Evolutionary conservation across 495 filamentous ascomycete genomes (phyloP).

Genomic region (Terfezia claveryi): DNA sequence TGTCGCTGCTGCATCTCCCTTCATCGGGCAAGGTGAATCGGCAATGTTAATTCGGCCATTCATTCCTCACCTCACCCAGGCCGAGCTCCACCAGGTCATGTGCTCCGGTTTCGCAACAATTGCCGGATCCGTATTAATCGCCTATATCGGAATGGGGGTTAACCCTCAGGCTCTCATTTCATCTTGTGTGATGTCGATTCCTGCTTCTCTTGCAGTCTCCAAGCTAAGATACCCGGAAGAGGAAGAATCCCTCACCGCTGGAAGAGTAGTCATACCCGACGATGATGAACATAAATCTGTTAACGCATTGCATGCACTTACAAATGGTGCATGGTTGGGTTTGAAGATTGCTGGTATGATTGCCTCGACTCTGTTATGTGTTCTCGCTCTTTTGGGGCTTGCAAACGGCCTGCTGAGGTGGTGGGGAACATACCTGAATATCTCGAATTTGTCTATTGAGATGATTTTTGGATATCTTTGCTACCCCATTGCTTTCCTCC

Average conservation of each 20-base stretch:
- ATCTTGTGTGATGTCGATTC: constrained; percentile 84
- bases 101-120: constrained; percentile 45
- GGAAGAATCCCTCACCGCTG: constrained; percentile 62
- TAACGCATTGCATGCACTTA: constrained; percentile 68
- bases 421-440: constrained; percentile 72
- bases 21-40: constrained; percentile 84
- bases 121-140: constrained; percentile 53
- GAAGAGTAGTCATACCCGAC: constrained; percentile 54
- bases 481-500: constrained; percentile 65
- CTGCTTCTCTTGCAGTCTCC: constrained; percentile 63
- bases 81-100: constrained; percentile 84
- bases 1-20: constrained; percentile 80
- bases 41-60: constrained; percentile 82
- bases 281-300: constrained; percentile 41
- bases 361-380: constrained; percentile 52
- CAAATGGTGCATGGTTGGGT: constrained; percentile 71
- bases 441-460: constrained; percentile 49
- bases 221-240: constrained; percentile 78
- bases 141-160: constrained; percentile 58
- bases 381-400: constrained; percentile 59
- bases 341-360: constrained; percentile 82
- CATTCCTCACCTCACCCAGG: constrained; percentile 55
- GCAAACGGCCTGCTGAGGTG: constrained; percentile 60
- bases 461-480: constrained; percentile 64
- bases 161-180: constrained; percentile 72